These are phyloP conservation scores for Aleurites moluccanus DNA, from an alignment of 441 rosid genomes.

Conservation along the genomic window DNA sequence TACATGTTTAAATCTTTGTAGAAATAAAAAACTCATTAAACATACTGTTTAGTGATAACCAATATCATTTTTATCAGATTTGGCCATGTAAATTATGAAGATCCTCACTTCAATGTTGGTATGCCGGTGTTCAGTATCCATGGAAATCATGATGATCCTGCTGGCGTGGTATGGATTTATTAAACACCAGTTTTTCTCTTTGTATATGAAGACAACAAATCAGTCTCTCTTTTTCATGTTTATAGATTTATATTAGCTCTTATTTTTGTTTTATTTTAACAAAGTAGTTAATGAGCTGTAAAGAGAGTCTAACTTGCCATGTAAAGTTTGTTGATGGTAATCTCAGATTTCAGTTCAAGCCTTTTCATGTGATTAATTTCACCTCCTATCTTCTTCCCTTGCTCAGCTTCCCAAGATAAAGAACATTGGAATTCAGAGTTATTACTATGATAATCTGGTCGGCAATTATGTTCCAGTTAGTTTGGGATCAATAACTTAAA, in stretches of 20 bases:
- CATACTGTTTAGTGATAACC: constrained; percentile 4
- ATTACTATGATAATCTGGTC: background rate
- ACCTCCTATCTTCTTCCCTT: background rate
- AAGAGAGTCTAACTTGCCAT: background rate
- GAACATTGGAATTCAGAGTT: background rate
- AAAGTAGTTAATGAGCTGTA: constrained; percentile 1
- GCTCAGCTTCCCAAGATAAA: background rate
- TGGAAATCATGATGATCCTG: constrained; percentile 99
- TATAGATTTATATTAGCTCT: background rate
- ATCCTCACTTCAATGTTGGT: constrained; percentile 96
- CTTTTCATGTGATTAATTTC: background rate
- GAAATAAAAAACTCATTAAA: constrained; percentile 10
- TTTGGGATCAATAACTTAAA: background rate
- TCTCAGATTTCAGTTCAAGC: background rate
- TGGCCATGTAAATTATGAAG: constrained; percentile 99
- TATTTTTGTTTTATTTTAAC: background rate
- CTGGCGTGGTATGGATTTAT: constrained; percentile 90
- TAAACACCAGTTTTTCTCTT: constrained; percentile 13
- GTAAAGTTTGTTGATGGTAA: background rate
- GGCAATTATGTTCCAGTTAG: background rate
- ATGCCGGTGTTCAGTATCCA: constrained; percentile 96
- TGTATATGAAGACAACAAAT: constrained; percentile 9
- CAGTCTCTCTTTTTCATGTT: background rate
- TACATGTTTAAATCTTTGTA: background rate
- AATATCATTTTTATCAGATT: constrained; percentile 51